Evolutionary conservation across 1,284 basidiomycete genomes (phyloP).

Genomic region (Ceratobasidium sp.): DNA sequence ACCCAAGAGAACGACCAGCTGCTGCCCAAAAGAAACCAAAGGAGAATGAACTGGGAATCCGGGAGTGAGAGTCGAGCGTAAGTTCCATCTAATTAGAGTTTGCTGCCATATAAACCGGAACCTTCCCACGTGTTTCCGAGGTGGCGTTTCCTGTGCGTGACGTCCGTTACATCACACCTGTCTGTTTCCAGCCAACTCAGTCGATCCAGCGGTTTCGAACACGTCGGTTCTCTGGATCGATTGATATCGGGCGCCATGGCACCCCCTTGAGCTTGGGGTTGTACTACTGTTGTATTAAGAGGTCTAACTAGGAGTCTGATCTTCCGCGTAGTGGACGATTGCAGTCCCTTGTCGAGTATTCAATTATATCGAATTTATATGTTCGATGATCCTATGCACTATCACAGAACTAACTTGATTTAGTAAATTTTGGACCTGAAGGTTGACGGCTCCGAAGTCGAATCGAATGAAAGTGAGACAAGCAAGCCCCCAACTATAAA

Average conservation of each 20-base stretch:
- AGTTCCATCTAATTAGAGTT: slow-evolving; percentile 25
- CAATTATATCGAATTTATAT: no score
- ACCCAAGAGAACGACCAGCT: slow-evolving; percentile 37
- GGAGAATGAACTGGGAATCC: slow-evolving; percentile 32
- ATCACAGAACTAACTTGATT: no score
- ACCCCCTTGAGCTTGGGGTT: no score
- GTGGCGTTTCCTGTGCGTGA: slow-evolving; percentile 24
- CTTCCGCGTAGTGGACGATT: no score
- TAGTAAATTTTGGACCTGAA: no score
- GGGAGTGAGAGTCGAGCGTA: slow-evolving; percentile 33
- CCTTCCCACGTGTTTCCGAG: slow-evolving; percentile 31
- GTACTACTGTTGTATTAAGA: no score
- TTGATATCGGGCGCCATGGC: neutral
- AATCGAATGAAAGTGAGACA: neutral
- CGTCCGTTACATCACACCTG: slow-evolving; percentile 25
- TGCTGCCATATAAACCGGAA: slow-evolving; percentile 34
- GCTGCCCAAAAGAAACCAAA: slow-evolving; percentile 36
- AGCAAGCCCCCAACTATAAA: neutral
- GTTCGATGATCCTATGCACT: no score
- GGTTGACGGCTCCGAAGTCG: no score
- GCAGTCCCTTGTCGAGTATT: no score
- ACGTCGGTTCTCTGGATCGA: neutral
- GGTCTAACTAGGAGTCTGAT: no score
- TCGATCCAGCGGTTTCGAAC: neutral
- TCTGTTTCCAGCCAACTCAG: neutral